Evolutionary conservation across 2,329 filamentous ascomycete species (phyloP), one percentile per base, ranked within the genome.

Genomic region (Colletotrichum nymphaeae): DNA sequence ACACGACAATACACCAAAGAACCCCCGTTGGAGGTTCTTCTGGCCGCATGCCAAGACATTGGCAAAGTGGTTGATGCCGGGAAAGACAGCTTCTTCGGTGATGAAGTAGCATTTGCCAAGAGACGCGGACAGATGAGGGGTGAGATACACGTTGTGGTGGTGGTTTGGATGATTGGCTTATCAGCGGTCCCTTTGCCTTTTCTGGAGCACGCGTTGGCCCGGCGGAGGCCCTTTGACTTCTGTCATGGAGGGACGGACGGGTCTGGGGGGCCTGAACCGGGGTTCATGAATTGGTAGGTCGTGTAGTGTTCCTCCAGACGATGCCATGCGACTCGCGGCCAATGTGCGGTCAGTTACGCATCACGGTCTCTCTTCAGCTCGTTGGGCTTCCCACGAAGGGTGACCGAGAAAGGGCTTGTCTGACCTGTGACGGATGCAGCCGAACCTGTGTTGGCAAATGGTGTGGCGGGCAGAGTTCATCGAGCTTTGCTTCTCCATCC

Each of bases 91-190:
- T 72, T 52, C 63, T 74, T 74, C 53, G 72, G 68, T 63, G 68
- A 74, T n/a, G 37, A 68, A 14, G 68, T 72, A 28, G 63, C 46
- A 74, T 53, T 63, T 59, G 72, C 72, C 72, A 74, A 74, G 72
- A 49, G 26, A 28, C 52, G 11, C 32, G 52, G 28, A 26, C 63
- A 55, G 57, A 74, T 59, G 68, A 72, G 37, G 68, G 57, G 63
- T 28, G 62, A 11, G 37, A 55, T 60, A 46, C 72, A 74, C 72
- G 68, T 49, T 74, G 68, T 64, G 63, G 58, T 63, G 24, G 56
- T 55, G n/a, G 26, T 73, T 28, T 28, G n/a, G 32, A 37, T 68
- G 72, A 74, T 74, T 74, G 72, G 72, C 68, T 74, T 63, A 74
- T 74, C 72, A 74, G 55, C 68, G 63, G 68, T 28, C 22, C 24